Percentiles rank a stretch among this genome's conserved stretches.
phyloP scores from a whole-genome alignment of 352 stramenopile species.

The Phytophthora uliginosa region DNA sequence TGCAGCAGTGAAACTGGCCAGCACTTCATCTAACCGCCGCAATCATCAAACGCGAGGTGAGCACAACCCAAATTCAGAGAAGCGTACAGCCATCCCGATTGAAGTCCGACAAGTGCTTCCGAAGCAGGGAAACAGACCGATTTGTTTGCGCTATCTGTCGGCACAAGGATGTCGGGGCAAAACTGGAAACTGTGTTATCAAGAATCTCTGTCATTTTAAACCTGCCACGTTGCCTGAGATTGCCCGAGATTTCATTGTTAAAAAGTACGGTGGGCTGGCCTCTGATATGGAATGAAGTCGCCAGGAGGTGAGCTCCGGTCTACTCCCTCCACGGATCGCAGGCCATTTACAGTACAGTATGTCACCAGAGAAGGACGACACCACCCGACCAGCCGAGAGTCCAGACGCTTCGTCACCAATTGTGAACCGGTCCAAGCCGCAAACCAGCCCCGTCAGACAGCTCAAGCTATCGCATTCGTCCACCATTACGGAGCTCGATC shows the following conservation, averaged over 20 bases:
- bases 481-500: not conserved
- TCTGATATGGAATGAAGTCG: not conserved
- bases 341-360: too few relatives aligned
- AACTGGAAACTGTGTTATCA: not conserved
- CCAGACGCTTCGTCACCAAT: too few relatives aligned
- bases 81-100: not conserved
- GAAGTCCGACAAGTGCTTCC: not conserved
- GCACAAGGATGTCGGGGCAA: not conserved
- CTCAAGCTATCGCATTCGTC: too few relatives aligned
- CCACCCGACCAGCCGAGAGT: too few relatives aligned
- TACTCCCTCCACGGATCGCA: too few relatives aligned
- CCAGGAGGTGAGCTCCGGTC: not conserved
- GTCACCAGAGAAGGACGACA: too few relatives aligned
- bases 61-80: not conserved
- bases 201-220: not conserved
- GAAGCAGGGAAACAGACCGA: not conserved
- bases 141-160: not conserved
- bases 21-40: not conserved
- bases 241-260: not conserved
- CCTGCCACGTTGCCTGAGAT: too few relatives aligned
- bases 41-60: not conserved
- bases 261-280: not conserved
- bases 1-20: not conserved
- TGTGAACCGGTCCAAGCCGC: too few relatives aligned
- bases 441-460: too few relatives aligned